These are phyloP conservation scores for Candida vartiovaarae DNA, from an alignment of 805 yeast species.

Conservation along the genomic window DNA sequence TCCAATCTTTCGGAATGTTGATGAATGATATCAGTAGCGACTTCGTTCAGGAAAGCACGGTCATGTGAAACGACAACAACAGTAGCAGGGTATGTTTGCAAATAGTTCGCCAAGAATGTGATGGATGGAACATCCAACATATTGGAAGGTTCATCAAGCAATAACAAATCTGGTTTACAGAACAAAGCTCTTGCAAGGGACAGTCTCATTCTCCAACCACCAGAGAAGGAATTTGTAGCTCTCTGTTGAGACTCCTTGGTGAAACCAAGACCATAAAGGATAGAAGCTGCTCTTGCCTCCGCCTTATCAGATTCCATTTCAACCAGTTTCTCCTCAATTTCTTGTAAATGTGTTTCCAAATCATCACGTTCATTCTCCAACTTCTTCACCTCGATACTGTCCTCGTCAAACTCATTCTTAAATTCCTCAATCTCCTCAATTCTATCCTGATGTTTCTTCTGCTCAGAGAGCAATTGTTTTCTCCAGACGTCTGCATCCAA, in stretches of 20 bases:
- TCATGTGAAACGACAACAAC: constrained; percentile 97
- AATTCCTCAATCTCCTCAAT: constrained; percentile 66
- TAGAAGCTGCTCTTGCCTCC: constrained; percentile 93
- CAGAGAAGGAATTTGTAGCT: constrained; percentile 89
- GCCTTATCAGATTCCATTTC: constrained; percentile 98
- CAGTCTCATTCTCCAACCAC: constrained; percentile 99
- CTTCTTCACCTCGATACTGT: constrained; percentile 63
- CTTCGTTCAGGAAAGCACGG: constrained; percentile 93
- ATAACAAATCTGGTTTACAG: constrained; percentile 89
- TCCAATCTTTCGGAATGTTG: constrained; percentile 97
- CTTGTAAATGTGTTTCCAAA: constrained; percentile 68
- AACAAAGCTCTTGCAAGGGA: constrained; percentile 97
- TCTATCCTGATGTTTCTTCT: constrained; percentile 64
- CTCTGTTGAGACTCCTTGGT: constrained; percentile 75
- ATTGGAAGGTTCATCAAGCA: constrained; percentile 98
- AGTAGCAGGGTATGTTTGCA: constrained; percentile 87
- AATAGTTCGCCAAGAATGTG: constrained; percentile 83
- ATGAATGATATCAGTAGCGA: constrained; percentile 96
- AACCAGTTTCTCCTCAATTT: constrained; percentile 70
- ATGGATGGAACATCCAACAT: constrained; percentile 99
- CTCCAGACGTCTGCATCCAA: constrained; percentile 99
- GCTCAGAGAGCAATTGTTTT: constrained; percentile 77
- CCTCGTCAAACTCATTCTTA: constrained; percentile 67
- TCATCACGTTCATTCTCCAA: constrained; percentile 89
- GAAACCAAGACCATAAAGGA: constrained; percentile 89